Conservation (phyloP, 768 basidiomycete species). For the Kwoniella mangroviensis region DNA sequence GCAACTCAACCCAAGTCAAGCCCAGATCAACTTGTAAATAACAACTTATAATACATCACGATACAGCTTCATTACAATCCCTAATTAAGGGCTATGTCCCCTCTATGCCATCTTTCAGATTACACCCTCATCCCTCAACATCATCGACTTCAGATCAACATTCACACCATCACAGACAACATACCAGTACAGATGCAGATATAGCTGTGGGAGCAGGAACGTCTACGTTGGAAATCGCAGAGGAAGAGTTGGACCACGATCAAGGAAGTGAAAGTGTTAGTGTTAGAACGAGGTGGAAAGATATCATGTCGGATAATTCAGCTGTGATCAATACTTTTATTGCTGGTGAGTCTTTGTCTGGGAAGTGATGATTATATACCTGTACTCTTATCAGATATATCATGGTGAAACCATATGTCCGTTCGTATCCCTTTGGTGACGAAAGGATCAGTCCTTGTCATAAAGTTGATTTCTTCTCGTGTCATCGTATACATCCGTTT, state of each 20-base stretch:
- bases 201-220: conserved; percentile 15
- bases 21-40: not conserved
- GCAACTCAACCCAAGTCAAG: not conserved
- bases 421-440: too few relatives aligned
- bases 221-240: conserved; percentile 14
- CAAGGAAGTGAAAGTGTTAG: not conserved
- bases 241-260: conserved; percentile 26
- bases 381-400: too few relatives aligned
- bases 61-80: too few relatives aligned
- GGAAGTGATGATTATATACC: too few relatives aligned
- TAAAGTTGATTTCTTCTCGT: too few relatives aligned
- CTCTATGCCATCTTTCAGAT: conserved; percentile 15
- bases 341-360: conserved; percentile 47
- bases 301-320: conserved; percentile 47
- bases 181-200: conserved; percentile 20
- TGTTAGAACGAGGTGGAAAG: conserved; percentile 23
- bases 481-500: too few relatives aligned
- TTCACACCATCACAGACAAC: conserved; percentile 6
- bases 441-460: too few relatives aligned
- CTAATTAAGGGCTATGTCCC: conserved; percentile 21
- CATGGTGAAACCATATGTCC: too few relatives aligned
- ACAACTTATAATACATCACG: not conserved
- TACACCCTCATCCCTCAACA: not conserved
- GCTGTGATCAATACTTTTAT: conserved; percentile 54
- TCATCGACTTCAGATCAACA: not conserved